phyloP scores from a whole-genome alignment of 1,284 basidiomycete species.

The Cutaneotrichosporon cavernicola region DNA sequence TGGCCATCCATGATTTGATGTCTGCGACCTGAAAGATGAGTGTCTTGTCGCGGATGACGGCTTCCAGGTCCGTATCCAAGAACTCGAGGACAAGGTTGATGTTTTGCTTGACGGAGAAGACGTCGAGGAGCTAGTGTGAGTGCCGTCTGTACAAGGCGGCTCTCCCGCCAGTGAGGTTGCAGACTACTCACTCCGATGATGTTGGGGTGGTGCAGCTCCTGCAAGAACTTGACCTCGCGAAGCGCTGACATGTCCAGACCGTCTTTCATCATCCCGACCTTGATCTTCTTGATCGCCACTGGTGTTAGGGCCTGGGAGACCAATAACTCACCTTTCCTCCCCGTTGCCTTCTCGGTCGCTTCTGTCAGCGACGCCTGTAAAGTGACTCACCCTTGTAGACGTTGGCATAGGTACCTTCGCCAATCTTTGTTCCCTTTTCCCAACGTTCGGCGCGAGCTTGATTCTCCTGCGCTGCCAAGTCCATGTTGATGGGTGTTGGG shows the following conservation, averaged over 20 bases:
- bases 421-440: conserved; percentile 78
- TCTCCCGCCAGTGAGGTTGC: too few relatives aligned
- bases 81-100: conserved; percentile 97
- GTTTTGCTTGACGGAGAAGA: conserved; percentile 94
- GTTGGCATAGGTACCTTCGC: conserved; percentile 96
- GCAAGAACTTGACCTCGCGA: conserved; percentile 94
- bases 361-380: conserved; percentile 6
- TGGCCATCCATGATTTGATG: conserved; percentile 98
- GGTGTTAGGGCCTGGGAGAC: conserved; percentile 47
- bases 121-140: conserved; percentile 75
- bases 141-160: too few relatives aligned
- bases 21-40: conserved; percentile 91
- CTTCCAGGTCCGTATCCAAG: conserved; percentile 94
- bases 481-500: conserved; percentile 32
- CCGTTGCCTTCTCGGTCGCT: conserved; percentile 43
- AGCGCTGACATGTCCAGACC: conserved; percentile 98
- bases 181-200: conserved; percentile 74
- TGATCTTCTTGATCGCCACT: conserved; percentile 98
- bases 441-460: conserved; percentile 39
- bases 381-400: conserved; percentile 76
- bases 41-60: conserved; percentile 88
- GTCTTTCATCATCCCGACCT: conserved; percentile 94
- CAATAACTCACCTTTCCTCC: conserved; percentile 36
- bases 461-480: conserved; percentile 48
- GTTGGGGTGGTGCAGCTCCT: conserved; percentile 91